Evolutionary conservation across 1,139 yeast species (phyloP).

Genomic region (Arxiozyma telluris): DNA sequence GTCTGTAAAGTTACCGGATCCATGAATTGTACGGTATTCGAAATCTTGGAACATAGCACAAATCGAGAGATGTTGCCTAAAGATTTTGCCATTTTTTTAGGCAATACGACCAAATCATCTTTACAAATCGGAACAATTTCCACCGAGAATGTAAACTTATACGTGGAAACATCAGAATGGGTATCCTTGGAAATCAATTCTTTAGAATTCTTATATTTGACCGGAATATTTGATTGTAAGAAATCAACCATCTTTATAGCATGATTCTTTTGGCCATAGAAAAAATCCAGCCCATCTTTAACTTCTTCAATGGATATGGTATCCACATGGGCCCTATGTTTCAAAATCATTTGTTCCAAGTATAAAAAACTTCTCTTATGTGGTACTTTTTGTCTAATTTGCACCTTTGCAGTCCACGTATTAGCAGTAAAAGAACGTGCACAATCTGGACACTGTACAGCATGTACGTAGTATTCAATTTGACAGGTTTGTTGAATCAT

Average conservation of each 20-base stretch:
- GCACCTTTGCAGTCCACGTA: constrained; percentile 97
- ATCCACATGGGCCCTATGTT: constrained; percentile 88
- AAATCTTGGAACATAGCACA: constrained; percentile 75
- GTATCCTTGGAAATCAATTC: constrained; percentile 88
- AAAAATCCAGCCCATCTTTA: constrained; percentile 91
- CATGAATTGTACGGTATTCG: constrained; percentile 74
- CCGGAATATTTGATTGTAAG: constrained; percentile 74
- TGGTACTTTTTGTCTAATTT: constrained; percentile 94
- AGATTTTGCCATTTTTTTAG: constrained; percentile 72
- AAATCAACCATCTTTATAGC: constrained; percentile 93
- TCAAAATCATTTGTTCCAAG: constrained; percentile 87
- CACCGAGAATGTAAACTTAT: constrained; percentile 84
- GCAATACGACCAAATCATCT: constrained; percentile 88
- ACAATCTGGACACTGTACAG: constrained; percentile 98
- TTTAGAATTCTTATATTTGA: constrained; percentile 74
- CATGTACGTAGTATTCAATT: constrained; percentile 86
- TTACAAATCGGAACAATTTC: constrained; percentile 97
- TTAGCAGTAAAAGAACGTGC: constrained; percentile 92
- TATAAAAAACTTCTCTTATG: constrained; percentile 94
- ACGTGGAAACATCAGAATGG: constrained; percentile 78
- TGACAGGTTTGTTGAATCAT: constrained; percentile 91
- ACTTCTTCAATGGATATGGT: constrained; percentile 88
- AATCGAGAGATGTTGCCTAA: constrained; percentile 77
- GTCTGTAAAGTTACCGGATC: constrained; percentile 76
- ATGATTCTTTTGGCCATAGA: constrained; percentile 78